Evolutionary conservation across 108 stramenopile species (phyloP).

Genomic region (Thalassiosira profunda): DNA sequence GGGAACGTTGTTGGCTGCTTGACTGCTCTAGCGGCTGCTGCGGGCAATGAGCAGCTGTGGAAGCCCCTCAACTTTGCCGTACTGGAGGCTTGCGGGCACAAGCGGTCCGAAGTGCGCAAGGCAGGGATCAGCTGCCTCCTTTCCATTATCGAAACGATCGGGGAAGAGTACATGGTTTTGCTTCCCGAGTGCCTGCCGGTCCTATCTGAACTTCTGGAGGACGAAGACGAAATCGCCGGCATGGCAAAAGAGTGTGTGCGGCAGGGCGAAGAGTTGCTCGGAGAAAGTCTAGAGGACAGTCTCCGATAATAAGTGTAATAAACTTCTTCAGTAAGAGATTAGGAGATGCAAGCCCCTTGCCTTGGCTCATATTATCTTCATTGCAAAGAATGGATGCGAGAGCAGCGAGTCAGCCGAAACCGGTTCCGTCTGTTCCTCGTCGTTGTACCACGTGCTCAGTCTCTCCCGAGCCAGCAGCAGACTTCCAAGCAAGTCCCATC

Average conservation of each 20-base stretch:
- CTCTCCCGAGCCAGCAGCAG: slow-evolving; percentile 76
- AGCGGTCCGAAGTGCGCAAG: slow-evolving; percentile 73
- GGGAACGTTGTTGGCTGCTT: slow-evolving; percentile 80
- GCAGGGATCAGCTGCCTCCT: slow-evolving; percentile 81
- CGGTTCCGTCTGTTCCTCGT: slow-evolving; percentile 31
- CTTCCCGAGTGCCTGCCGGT: slow-evolving; percentile 91
- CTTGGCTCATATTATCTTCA: slow-evolving; percentile 14
- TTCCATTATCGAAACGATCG: slow-evolving; percentile 80
- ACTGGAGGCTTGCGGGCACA: slow-evolving; percentile 75
- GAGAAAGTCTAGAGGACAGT: slow-evolving; percentile 85
- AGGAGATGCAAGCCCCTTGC: too few relatives aligned
- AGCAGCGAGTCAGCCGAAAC: slow-evolving; percentile 58
- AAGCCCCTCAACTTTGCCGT: slow-evolving; percentile 91
- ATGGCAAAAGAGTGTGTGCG: slow-evolving; percentile 83
- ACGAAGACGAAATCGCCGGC: slow-evolving; percentile 79
- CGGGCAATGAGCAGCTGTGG: slow-evolving; percentile 91
- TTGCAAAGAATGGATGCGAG: slow-evolving; percentile 65
- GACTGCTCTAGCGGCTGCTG: slow-evolving; percentile 81
- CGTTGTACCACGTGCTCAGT: slow-evolving; percentile 40
- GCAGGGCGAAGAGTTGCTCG: slow-evolving; percentile 86
- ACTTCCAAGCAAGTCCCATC: slow-evolving; percentile 74
- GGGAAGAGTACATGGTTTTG: slow-evolving; percentile 94
- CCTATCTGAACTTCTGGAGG: slow-evolving; percentile 90
- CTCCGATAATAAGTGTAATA: slow-evolving; percentile 47
- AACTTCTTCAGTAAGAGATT: too few relatives aligned